Percentiles rank a stretch among this genome's conserved stretches.
Conservation (phyloP, 164 flowering plant species). For the Vitis rupestris region DNA sequence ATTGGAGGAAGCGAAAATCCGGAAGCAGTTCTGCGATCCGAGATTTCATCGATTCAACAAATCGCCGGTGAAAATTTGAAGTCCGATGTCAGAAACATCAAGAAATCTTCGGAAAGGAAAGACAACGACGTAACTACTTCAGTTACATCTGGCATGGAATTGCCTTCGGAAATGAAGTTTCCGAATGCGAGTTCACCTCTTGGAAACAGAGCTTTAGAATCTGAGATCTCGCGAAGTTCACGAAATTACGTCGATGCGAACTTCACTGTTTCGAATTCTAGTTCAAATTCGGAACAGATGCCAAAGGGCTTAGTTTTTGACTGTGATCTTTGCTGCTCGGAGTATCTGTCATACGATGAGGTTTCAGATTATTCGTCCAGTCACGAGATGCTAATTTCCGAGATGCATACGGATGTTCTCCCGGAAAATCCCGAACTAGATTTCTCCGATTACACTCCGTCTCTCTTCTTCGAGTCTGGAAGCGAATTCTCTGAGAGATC, state of each 20-base stretch:
- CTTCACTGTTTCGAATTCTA: conserved; percentile 17
- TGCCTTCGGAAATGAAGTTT: conserved; percentile 11
- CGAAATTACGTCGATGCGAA: conserved; percentile 11
- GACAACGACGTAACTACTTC: conserved; percentile 22
- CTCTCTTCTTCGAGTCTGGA: conserved; percentile 48
- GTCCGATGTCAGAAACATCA: background rate
- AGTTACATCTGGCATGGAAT: conserved; percentile 23
- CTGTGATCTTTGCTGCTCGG: conserved; percentile 48
- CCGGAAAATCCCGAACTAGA: conserved; percentile 27
- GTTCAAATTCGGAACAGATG: conserved; percentile 19
- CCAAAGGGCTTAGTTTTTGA: conserved; percentile 21
- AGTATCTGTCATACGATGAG: conserved; percentile 30
- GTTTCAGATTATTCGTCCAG: conserved; percentile 32
- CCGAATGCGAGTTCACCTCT: background rate
- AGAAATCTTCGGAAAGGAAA: conserved; percentile 14
- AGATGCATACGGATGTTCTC: conserved; percentile 40
- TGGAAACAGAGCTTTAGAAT: conserved; percentile 18
- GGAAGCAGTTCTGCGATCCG: conserved; percentile 25
- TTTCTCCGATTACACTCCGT: conserved; percentile 47
- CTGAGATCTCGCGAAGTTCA: conserved; percentile 16
- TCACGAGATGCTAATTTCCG: conserved; percentile 32
- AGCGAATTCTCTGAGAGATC: conserved; percentile 69
- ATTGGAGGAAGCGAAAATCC: conserved; percentile 21
- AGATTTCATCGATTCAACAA: conserved; percentile 27
- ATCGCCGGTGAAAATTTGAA: conserved; percentile 10